phyloP scores from a whole-genome alignment of 805 yeast genomes.

The Kodamaea leandrae region DNA sequence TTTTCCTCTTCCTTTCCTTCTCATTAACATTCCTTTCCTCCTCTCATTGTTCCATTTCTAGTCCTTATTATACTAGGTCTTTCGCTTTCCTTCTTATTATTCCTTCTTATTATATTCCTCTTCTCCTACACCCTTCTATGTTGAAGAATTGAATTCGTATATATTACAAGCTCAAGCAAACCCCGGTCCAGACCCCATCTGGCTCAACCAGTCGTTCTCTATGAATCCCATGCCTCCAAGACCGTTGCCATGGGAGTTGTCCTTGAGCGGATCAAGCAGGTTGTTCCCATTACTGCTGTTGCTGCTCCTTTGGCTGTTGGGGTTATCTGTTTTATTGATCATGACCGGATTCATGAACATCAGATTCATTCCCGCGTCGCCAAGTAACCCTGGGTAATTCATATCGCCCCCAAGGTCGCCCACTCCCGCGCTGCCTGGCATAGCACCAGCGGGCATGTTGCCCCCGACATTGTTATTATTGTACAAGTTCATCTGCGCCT shows the following conservation, averaged over 20 bases:
- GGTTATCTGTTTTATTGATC: slow-evolving; percentile 7
- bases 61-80: too few relatives aligned
- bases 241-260: slow-evolving; percentile 7
- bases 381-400: slow-evolving; percentile 4
- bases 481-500: slow-evolving; percentile 9
- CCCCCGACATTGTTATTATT: slow-evolving; percentile 6
- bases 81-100: too few relatives aligned
- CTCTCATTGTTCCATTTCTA: too few relatives aligned
- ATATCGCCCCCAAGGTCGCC: slow-evolving; percentile 3
- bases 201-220: slow-evolving; percentile 30
- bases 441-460: background rate
- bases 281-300: slow-evolving; percentile 7
- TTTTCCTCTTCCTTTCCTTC: too few relatives aligned
- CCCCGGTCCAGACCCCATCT: slow-evolving; percentile 34
- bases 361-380: slow-evolving; percentile 10
- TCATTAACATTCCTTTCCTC: too few relatives aligned
- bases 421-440: slow-evolving; percentile 1
- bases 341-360: slow-evolving; percentile 11
- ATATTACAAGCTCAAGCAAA: slow-evolving; percentile 15
- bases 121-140: too few relatives aligned
- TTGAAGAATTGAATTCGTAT: background rate
- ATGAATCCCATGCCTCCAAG: slow-evolving; percentile 11
- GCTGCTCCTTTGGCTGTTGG: slow-evolving; percentile 7
- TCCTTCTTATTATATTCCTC: too few relatives aligned
- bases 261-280: slow-evolving; percentile 7